Evolutionary conservation across 352 stramenopile genomes (phyloP).

Genomic region (Pythium scleroteichum): DNA sequence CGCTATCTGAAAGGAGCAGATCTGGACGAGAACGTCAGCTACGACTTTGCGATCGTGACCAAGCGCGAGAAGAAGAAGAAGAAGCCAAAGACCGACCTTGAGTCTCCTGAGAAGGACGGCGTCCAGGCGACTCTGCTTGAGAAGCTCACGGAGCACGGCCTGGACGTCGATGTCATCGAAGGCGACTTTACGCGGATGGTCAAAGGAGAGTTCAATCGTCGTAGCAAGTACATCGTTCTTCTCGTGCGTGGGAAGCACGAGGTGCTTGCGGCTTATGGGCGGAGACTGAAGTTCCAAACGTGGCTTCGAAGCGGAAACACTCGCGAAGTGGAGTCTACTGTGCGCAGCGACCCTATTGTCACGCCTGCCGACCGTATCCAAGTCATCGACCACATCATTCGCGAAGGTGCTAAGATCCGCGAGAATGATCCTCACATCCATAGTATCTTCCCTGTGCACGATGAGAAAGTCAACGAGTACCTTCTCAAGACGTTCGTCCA

Average conservation of each 20-base stretch:
- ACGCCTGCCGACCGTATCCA: conserved; percentile 77
- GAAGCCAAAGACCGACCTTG: conserved; percentile 13
- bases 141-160: conserved; percentile 56
- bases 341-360: conserved; percentile 57
- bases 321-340: conserved; percentile 64
- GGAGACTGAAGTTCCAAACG: conserved; percentile 66
- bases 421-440: conserved; percentile 51
- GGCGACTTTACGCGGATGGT: conserved; percentile 61
- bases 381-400: conserved; percentile 83
- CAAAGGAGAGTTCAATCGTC: conserved; percentile 24
- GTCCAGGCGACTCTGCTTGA: conserved; percentile 53
- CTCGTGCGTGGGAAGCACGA: conserved; percentile 70
- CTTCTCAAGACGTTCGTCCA: conserved; percentile 75
- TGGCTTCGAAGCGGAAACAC: conserved; percentile 78
- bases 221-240: conserved; percentile 75
- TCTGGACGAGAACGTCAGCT: conserved; percentile 40
- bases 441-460: conserved; percentile 81
- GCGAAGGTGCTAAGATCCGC: conserved; percentile 68
- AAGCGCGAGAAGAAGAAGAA: conserved; percentile 33
- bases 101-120: conserved; percentile 34
- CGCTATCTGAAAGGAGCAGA: conserved; percentile 62
- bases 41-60: conserved; percentile 82
- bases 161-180: conserved; percentile 75
- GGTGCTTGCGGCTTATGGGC: conserved; percentile 57
- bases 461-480: conserved; percentile 67